Evolutionary conservation across 2,329 filamentous ascomycete species (phyloP), one percentile per base, ranked within the genome.

Genomic region (Penicillium glabrum): DNA sequence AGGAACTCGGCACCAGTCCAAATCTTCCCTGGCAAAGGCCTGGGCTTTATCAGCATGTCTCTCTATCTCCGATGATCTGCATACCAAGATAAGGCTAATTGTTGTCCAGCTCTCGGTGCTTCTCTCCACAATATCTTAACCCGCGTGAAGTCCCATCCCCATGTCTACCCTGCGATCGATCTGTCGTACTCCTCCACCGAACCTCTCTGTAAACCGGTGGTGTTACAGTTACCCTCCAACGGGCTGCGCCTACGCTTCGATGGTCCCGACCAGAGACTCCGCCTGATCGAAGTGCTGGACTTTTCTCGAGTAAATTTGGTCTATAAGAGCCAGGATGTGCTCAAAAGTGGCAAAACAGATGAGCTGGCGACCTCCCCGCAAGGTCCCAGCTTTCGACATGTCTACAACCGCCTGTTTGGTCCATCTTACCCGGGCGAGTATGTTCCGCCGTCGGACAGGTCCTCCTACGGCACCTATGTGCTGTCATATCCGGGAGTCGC

Each of bases 341-440:
- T 92, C 52, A 93, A 91, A 69, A 68, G 69, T 24, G 57, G 61
- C 14, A 76, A 76, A 60, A 60, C 69, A 26, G 58, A 67, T 21
- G 71, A 75, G 46, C 66, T 72, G 62, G 57, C 69, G 14, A 50
- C 61, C 9, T 63, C 70, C 21, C 67, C 79, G 48, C 72, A 74
- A 10, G 91, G 91, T 0, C 93, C 92, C 5, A 89, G 85, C 16
- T 96, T 96, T 72, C 84, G 89, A 58, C 91, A 96, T 73, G 88
- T 99, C 63, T 99, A 98, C 72, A 91, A 96, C 67, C 87, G 90
- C 52, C 81, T 97, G n/a, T 87, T 99, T 61, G 95, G 95, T 0
- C 93, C 93, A 19, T 96, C 93, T 0, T 98, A 96, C 72, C 90
- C 90, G 1, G 95, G 95, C 61, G 95, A 99, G 79, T 99, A 93